These are phyloP conservation scores for Trebouxia gelatinosa DNA, from an alignment of 163 green algal species.

Conservation along the genomic window DNA sequence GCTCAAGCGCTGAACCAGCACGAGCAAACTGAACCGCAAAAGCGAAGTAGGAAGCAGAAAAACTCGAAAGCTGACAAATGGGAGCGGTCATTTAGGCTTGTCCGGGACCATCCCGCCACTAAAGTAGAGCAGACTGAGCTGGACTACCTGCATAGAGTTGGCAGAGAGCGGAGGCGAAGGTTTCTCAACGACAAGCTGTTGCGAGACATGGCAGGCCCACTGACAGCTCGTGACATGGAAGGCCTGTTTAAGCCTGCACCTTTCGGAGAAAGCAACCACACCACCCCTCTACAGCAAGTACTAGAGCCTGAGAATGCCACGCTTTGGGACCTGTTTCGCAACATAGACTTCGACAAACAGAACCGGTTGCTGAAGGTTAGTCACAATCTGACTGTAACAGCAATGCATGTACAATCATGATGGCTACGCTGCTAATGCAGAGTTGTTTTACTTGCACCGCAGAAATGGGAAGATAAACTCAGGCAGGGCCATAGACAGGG, in stretches of 20 bases:
- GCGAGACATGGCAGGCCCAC: conserved; percentile 47
- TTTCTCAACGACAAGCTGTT: conserved; percentile 59
- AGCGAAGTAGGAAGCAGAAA: neutral
- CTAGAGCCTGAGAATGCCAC: conserved; percentile 33
- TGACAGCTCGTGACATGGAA: conserved; percentile 37
- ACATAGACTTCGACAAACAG: conserved; percentile 54
- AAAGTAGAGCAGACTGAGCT: conserved; percentile 23
- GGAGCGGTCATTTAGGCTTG: neutral
- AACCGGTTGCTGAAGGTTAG: conserved; percentile 43
- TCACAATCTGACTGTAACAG: neutral
- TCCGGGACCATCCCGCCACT: neutral
- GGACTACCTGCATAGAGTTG: conserved; percentile 20
- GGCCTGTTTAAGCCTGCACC: conserved; percentile 52
- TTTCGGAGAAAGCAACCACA: conserved; percentile 47
- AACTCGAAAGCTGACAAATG: conserved; percentile 1
- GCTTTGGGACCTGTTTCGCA: conserved; percentile 56
- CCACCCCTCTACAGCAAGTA: conserved; percentile 28
- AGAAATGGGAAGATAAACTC: conserved; percentile 50
- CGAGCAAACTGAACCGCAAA: neutral
- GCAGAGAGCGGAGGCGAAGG: conserved; percentile 21
- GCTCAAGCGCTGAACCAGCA: neutral
- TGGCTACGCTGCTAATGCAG: neutral
- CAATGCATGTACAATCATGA: neutral
- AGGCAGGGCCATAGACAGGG: conserved; percentile 15
- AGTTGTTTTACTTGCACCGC: neutral